Evolutionary conservation across 169 alveolate species (phyloP).

Genomic region (Eimeria sp.): DNA sequence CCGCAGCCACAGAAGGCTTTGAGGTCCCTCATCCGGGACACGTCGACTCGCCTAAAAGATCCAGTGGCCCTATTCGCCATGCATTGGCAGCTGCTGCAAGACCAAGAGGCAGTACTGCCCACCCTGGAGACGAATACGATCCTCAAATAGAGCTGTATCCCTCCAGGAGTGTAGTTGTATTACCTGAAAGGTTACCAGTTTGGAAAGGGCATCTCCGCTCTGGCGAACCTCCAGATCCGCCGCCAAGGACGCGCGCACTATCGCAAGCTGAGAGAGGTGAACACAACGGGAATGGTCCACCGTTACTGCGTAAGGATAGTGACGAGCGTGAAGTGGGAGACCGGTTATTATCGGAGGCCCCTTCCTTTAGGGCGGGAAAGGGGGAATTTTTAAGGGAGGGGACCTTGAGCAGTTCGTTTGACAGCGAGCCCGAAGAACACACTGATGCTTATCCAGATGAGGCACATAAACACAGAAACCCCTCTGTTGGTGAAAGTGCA

Average conservation of each 20-base stretch:
- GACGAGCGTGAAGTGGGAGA: slow-evolving; percentile 3
- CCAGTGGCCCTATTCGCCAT: slow-evolving; percentile 50
- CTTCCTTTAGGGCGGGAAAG: slow-evolving; percentile 1
- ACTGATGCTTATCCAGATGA: not conserved
- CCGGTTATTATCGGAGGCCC: not conserved
- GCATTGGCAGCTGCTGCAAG: slow-evolving; percentile 3
- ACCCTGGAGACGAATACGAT: not conserved
- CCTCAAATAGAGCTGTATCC: not conserved
- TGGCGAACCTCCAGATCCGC: slow-evolving; percentile 11
- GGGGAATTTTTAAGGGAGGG: not conserved
- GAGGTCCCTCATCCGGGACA: not conserved
- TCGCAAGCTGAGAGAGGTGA: slow-evolving; percentile 33
- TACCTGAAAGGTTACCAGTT: slow-evolving; percentile 39
- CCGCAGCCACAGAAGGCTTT: not conserved
- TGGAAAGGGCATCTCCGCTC: slow-evolving; percentile 29
- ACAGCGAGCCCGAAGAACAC: slow-evolving; percentile 7
- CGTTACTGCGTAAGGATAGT: not conserved
- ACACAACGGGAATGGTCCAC: not conserved
- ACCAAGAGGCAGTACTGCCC: not conserved
- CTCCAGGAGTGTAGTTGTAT: not conserved
- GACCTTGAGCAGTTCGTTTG: not conserved
- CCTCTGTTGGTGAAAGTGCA: slow-evolving; percentile 7
- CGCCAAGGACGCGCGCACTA: not conserved
- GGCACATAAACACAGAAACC: not conserved
- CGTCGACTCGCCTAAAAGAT: not conserved